Evolutionary conservation across 306 rosid species (phyloP).

Genomic region (Quercus cerris): DNA sequence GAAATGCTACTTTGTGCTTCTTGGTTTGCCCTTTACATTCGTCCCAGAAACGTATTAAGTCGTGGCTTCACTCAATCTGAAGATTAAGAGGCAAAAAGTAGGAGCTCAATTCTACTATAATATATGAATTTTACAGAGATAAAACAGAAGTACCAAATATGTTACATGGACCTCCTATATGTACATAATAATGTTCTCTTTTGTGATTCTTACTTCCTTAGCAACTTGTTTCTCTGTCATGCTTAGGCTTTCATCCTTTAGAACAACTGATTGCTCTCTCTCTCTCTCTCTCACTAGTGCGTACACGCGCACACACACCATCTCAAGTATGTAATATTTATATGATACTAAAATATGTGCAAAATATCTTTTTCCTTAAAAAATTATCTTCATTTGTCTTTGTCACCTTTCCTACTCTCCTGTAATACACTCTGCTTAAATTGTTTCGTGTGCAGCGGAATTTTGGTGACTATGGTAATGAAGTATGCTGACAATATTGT

Average conservation of each 20-base stretch:
- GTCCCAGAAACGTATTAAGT: constrained; percentile 1
- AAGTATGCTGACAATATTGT: constrained; percentile 97
- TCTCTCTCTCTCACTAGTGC: neutral
- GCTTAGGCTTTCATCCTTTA: constrained; percentile 1
- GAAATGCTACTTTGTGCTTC: neutral
- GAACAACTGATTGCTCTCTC: neutral
- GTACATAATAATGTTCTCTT: constrained; percentile 4
- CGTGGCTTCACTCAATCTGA: neutral
- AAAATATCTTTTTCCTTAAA: neutral
- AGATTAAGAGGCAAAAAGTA: neutral
- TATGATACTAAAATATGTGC: neutral
- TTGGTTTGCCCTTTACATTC: constrained; percentile 3
- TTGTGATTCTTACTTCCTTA: neutral
- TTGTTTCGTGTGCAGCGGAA: constrained; percentile 63
- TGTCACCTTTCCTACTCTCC: neutral
- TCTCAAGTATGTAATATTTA: neutral
- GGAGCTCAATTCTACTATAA: neutral
- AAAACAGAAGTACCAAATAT: neutral
- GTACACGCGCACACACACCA: neutral
- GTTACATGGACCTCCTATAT: neutral
- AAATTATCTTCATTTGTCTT: neutral
- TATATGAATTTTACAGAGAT: neutral
- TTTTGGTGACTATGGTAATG: constrained; percentile 97
- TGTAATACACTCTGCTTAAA: neutral
- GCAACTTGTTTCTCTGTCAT: constrained; percentile 1